A percentile compares a stretch with the other conserved stretches of the same genome.
Evolutionary conservation across 176 grass and related monocot genomes (phyloP).

Genomic region (Typha latifolia): DNA sequence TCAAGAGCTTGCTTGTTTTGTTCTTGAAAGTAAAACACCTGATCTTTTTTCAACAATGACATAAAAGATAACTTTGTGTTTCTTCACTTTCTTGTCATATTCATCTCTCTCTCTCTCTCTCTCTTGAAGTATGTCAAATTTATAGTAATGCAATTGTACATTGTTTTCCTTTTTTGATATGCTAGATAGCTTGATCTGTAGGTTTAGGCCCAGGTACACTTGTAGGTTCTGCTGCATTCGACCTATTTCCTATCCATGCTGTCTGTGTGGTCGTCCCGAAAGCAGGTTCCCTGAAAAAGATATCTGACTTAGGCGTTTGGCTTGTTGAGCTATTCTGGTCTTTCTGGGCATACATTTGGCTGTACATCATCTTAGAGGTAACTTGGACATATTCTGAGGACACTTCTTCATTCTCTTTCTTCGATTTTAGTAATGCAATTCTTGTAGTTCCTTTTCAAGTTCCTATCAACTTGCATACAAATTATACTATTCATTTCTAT

Average conservation of each 20-base stretch:
- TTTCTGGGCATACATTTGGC: constrained; percentile 90
- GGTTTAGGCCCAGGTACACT: constrained; percentile 85
- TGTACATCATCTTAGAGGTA: constrained; percentile 88
- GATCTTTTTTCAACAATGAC: no score
- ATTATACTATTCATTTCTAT: no score
- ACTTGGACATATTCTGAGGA: constrained; percentile 10
- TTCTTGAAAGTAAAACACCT: not conserved
- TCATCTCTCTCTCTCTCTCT: not conserved
- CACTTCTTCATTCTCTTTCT: not conserved
- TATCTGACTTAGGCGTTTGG: constrained; percentile 84
- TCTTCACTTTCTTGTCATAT: not conserved
- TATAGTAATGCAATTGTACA: not conserved
- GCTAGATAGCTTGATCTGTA: constrained; percentile 20
- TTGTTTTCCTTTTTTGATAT: not conserved
- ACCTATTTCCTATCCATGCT: constrained; percentile 82
- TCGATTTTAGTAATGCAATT: no score
- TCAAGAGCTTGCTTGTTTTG: not conserved
- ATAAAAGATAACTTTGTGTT: not conserved
- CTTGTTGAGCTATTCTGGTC: constrained; percentile 76
- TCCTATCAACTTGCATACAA: no score
- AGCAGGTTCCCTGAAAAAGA: constrained; percentile 73
- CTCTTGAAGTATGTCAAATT: not conserved
- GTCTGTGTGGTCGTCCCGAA: constrained; percentile 74
- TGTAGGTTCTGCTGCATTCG: constrained; percentile 85
- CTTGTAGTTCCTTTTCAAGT: no score